Conservation (phyloP, 371 early-diverging fungal genomes). For the Syncephalastrum monosporum region DNA sequence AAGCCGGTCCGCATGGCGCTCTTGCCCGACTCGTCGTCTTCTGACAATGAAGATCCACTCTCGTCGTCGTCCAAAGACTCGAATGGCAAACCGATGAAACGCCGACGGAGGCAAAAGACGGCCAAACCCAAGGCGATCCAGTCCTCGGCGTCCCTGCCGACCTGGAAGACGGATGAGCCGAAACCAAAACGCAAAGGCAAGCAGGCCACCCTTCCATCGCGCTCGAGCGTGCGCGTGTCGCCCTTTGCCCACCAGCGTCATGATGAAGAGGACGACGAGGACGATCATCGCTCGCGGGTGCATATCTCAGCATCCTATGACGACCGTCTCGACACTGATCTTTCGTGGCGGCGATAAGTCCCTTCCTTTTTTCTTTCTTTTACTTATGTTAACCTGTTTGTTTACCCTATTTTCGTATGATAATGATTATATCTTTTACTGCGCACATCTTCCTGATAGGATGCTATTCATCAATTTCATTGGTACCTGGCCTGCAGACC, state of each 20-base stretch:
- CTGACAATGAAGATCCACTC: slow-evolving; percentile 13
- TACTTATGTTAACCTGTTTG: too few species aligned
- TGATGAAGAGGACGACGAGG: too few species aligned
- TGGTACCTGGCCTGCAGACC: too few species aligned
- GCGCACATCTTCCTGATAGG: too few species aligned
- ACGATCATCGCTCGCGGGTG: slow-evolving; percentile 1
- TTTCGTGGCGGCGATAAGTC: too few species aligned
- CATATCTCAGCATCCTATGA: slow-evolving; percentile 45
- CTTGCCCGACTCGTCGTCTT: slow-evolving; percentile 2
- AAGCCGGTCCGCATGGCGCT: slow-evolving; percentile 13
- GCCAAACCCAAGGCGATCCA: slow-evolving; percentile 24
- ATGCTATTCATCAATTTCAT: too few species aligned
- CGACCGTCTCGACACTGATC: slow-evolving; percentile 23
- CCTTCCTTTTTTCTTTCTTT: too few species aligned
- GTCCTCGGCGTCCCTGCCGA: slow-evolving; percentile 48
- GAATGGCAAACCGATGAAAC: slow-evolving; percentile 6
- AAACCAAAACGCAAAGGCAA: slow-evolving; percentile 4
- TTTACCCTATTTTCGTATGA: too few species aligned
- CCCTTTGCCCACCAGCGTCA: slow-evolving; percentile 13
- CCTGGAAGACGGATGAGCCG: slow-evolving; percentile 23
- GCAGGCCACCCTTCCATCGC: slow-evolving; percentile 3
- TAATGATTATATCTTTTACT: too few species aligned
- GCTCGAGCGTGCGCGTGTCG: slow-evolving; percentile 14
- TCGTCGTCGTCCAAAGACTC: slow-evolving; percentile 11
- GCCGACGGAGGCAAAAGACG: slow-evolving; percentile 23